Percentiles rank a stretch among this genome's conserved stretches.
Evolutionary conservation across 2,329 filamentous ascomycete genomes (phyloP).

Genomic region (Colletotrichum tofieldiae): DNA sequence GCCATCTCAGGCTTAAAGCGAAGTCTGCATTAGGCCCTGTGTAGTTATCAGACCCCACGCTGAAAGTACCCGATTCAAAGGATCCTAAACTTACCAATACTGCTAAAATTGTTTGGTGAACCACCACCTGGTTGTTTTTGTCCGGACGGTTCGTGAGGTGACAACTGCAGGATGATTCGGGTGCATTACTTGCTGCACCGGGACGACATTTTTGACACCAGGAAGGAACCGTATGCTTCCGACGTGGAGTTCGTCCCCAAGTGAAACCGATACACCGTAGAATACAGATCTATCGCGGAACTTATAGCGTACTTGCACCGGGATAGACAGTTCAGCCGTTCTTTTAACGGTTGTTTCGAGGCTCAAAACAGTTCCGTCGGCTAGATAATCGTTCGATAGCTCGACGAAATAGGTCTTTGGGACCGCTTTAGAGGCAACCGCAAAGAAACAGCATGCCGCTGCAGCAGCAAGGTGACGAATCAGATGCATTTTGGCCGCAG

Average conservation of each 20-base stretch:
- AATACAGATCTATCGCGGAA: conserved; percentile 22
- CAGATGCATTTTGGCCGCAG: conserved; percentile 12
- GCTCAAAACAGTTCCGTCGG: neutral
- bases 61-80: neutral
- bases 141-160: neutral
- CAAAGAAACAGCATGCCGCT: conserved; percentile 10
- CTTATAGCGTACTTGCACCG: conserved; percentile 24
- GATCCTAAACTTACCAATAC: conserved; percentile 23
- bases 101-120: conserved; percentile 38
- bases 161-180: neutral
- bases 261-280: conserved; percentile 26
- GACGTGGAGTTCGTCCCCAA: conserved; percentile 5
- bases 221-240: conserved; percentile 17
- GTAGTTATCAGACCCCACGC: neutral
- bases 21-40: conserved; percentile 40
- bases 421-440: conserved; percentile 13
- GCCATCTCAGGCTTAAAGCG: conserved; percentile 51
- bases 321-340: conserved; percentile 11
- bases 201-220: conserved; percentile 14
- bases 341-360: neutral
- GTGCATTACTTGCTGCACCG: conserved; percentile 14
- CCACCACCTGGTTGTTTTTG: conserved; percentile 17
- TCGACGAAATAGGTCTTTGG: conserved; percentile 29
- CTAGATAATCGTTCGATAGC: neutral
- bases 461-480: conserved; percentile 1